phyloP scores from a whole-genome alignment of 2,329 filamentous ascomycete genomes.

The Fusarium sp. region DNA sequence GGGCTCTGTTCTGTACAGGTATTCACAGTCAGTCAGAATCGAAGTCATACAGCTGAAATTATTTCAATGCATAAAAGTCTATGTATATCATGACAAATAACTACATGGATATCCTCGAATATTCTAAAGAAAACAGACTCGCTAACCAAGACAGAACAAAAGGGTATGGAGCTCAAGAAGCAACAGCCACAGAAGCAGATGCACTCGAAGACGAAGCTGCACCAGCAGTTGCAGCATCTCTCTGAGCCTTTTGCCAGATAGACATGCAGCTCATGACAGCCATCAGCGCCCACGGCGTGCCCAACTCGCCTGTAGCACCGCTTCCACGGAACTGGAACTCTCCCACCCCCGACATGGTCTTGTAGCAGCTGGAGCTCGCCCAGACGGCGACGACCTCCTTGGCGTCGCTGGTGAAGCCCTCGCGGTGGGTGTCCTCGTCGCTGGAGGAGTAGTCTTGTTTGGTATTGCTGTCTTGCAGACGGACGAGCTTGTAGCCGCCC shows the following conservation, averaged over 20 bases:
- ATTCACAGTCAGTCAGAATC: no score
- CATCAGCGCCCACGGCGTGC: constrained; percentile 41
- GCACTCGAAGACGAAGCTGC: constrained; percentile 6
- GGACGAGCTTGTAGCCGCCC: constrained; percentile 43
- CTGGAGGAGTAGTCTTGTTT: constrained; percentile 16
- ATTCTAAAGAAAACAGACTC: background rate
- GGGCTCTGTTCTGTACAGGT: no score
- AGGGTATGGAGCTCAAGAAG: background rate
- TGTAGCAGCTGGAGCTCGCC: constrained; percentile 28
- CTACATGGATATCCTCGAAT: constrained; percentile 11
- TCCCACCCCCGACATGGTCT: constrained; percentile 34
- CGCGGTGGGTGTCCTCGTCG: constrained; percentile 8
- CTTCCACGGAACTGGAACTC: constrained; percentile 44
- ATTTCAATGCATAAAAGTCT: background rate
- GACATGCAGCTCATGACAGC: constrained; percentile 44
- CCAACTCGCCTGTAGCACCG: constrained; percentile 44
- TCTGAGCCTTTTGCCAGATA: constrained; percentile 34
- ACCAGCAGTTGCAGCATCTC: constrained; percentile 21
- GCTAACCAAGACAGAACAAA: constrained; percentile 1
- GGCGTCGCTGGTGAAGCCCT: constrained; percentile 39
- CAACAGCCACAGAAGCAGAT: background rate
- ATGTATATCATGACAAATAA: background rate
- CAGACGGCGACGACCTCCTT: constrained; percentile 43
- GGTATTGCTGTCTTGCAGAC: constrained; percentile 25
- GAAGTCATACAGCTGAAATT: no score